Percentiles rank a stretch among this genome's conserved stretches.
These are phyloP conservation scores for Hirsutella thompsonii DNA, from an alignment of 2,329 filamentous ascomycete species.

Conservation along the genomic window DNA sequence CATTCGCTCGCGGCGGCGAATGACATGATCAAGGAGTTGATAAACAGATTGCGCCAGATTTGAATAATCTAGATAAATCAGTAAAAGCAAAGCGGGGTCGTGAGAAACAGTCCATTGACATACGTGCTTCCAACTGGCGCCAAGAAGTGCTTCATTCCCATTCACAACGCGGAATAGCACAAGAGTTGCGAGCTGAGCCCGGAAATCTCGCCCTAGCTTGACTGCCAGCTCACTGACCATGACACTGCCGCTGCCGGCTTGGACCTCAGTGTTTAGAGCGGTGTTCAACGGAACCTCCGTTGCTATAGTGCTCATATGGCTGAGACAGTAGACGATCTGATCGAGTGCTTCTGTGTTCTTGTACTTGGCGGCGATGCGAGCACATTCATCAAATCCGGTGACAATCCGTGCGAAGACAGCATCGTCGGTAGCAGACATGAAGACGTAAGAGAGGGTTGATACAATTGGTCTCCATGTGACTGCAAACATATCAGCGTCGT, in stretches of 20 bases:
- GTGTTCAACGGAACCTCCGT: conserved; percentile 69
- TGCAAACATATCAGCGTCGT: conserved; percentile 94
- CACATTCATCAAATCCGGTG: conserved; percentile 90
- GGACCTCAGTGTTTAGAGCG: conserved; percentile 85
- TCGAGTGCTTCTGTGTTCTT: conserved; percentile 76
- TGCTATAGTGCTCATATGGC: conserved; percentile 80
- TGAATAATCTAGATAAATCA: conserved; percentile 54
- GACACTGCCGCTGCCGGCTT: conserved; percentile 79
- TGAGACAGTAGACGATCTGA: conserved; percentile 81
- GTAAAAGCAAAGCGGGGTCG: too few relatives aligned
- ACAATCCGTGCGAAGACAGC: conserved; percentile 88
- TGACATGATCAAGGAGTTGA: conserved; percentile 82
- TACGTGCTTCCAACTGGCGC: conserved; percentile 67
- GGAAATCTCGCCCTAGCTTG: conserved; percentile 85
- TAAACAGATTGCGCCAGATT: conserved; percentile 90
- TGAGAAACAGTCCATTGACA: too few relatives aligned
- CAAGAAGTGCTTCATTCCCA: conserved; percentile 67
- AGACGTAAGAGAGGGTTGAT: conserved; percentile 91
- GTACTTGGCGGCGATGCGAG: conserved; percentile 80
- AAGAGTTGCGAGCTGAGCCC: conserved; percentile 84
- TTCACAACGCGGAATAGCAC: conserved; percentile 90
- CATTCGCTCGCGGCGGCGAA: conserved; percentile 55
- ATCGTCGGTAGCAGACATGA: conserved; percentile 97
- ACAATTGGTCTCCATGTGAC: conserved; percentile 93
- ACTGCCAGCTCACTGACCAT: conserved; percentile 99